These are phyloP conservation scores for Amaranthus tricolor DNA, from an alignment of 179 eudicot genomes.

Conservation along the genomic window DNA sequence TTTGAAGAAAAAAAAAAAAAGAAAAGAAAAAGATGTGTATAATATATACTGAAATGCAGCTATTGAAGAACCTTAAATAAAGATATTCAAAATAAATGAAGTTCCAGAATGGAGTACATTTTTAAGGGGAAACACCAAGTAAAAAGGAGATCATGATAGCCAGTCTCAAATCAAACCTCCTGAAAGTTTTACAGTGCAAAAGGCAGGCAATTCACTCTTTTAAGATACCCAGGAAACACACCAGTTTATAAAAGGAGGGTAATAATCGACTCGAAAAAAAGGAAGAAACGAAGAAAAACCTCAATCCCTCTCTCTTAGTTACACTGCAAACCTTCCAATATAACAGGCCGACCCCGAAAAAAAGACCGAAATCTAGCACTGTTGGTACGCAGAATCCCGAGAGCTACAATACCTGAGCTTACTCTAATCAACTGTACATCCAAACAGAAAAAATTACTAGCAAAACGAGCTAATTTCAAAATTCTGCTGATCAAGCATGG, in stretches of 20 bases:
- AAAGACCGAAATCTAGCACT: slow-evolving; percentile 57
- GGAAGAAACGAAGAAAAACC: slow-evolving; percentile 6
- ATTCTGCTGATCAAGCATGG: slow-evolving; percentile 10
- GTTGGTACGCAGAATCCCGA: slow-evolving; percentile 28
- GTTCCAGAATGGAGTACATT: slow-evolving; percentile 18
- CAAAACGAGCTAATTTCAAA: slow-evolving; percentile 15
- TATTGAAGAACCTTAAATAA: not conserved
- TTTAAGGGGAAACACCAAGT: not conserved
- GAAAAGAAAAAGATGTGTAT: no score
- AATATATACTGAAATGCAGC: not conserved
- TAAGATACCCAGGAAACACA: slow-evolving; percentile 11
- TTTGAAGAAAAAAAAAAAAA: no score
- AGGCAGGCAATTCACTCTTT: slow-evolving; percentile 8
- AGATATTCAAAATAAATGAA: not conserved
- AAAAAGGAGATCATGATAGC: not conserved
- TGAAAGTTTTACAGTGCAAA: slow-evolving; percentile 19
- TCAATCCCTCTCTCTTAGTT: slow-evolving; percentile 21
- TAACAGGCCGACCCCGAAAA: slow-evolving; percentile 57
- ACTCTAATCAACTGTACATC: slow-evolving; percentile 26
- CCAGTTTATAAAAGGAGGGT: slow-evolving; percentile 14
- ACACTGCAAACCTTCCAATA: slow-evolving; percentile 21
- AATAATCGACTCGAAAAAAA: slow-evolving; percentile 17
- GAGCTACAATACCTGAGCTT: slow-evolving; percentile 33
- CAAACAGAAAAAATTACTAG: slow-evolving; percentile 10
- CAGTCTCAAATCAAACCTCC: slow-evolving; percentile 5